phyloP scores from a whole-genome alignment of 2,329 filamentous ascomycete genomes.

The Colletotrichum sp. region DNA sequence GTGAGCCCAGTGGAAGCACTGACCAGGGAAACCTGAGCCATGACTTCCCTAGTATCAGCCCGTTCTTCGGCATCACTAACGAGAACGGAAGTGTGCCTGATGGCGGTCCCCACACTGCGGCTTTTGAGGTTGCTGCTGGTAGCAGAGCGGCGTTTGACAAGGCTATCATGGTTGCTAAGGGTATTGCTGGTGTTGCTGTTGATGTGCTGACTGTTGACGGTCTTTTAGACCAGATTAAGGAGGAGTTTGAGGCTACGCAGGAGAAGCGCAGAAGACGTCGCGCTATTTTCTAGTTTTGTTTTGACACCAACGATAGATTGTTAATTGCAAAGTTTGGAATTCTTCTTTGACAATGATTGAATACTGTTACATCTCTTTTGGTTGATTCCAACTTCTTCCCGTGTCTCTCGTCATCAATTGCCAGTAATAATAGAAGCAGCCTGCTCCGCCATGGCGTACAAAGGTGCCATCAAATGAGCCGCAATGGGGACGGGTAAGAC shows the following conservation, averaged over 20 bases:
- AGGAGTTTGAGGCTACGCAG: slow-evolving; percentile 37
- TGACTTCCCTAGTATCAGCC: slow-evolving; percentile 30
- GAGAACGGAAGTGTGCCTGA: slow-evolving; percentile 24
- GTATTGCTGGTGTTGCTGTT: slow-evolving; percentile 50
- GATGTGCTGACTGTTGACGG: slow-evolving; percentile 49
- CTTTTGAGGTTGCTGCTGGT: slow-evolving; percentile 56
- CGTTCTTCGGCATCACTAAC: slow-evolving; percentile 28
- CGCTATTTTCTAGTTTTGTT: background rate
- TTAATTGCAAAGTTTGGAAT: background rate
- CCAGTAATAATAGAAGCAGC: slow-evolving; percentile 57
- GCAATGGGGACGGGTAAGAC: slow-evolving; percentile 41
- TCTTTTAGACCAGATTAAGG: slow-evolving; percentile 46
- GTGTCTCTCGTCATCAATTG: background rate
- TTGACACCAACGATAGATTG: background rate
- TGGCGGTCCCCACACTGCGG: slow-evolving; percentile 54
- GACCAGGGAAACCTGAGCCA: slow-evolving; percentile 35
- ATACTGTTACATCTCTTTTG: background rate
- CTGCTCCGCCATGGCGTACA: slow-evolving; percentile 64
- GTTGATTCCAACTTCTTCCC: background rate
- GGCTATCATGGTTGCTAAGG: slow-evolving; percentile 51
- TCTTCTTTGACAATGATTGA: no score
- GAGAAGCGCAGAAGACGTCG: background rate
- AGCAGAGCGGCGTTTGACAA: slow-evolving; percentile 51
- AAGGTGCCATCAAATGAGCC: slow-evolving; percentile 53
- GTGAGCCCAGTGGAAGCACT: slow-evolving; percentile 26